Percentiles rank a stretch among this genome's conserved stretches.
Conservation (phyloP, 2,329 filamentous ascomycete genomes). For the Pezicula carpinea region DNA sequence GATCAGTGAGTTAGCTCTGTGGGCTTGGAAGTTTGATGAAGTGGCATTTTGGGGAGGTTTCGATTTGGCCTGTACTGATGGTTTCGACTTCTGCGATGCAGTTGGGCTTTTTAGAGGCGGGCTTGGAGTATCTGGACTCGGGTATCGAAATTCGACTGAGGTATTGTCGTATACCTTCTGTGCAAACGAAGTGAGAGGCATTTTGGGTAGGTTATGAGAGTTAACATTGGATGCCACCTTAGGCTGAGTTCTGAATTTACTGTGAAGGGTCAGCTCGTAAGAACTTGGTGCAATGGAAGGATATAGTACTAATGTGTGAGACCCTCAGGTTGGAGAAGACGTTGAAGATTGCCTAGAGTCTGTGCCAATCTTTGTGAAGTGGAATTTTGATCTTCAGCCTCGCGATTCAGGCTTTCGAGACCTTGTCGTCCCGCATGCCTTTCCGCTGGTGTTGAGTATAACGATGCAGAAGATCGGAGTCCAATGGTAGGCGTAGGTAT, state of each 20-base stretch:
- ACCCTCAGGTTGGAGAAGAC: conserved; percentile 67
- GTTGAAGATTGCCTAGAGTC: conserved; percentile 68
- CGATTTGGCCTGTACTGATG: conserved; percentile 10
- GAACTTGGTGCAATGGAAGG: neutral
- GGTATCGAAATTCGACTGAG: conserved; percentile 21
- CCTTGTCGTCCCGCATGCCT: conserved; percentile 44
- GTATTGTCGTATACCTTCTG: conserved; percentile 28
- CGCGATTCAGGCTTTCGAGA: conserved; percentile 66
- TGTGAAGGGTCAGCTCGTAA: conserved; percentile 31
- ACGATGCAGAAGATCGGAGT: conserved; percentile 44
- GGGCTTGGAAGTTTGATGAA: conserved; percentile 3
- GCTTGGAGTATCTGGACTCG: conserved; percentile 16
- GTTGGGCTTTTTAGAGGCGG: conserved; percentile 3
- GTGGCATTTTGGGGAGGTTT: conserved; percentile 6
- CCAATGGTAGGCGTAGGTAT: conserved; percentile 61
- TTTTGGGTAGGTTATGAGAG: conserved; percentile 9
- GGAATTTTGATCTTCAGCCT: conserved; percentile 54
- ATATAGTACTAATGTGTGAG: conserved; percentile 50
- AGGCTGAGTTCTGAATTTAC: conserved; percentile 53
- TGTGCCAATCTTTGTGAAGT: conserved; percentile 64
- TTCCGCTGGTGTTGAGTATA: conserved; percentile 49
- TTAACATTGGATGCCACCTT: conserved; percentile 15
- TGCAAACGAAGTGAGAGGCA: conserved; percentile 26
- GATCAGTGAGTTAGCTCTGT: conserved; percentile 9
- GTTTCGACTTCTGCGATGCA: conserved; percentile 11